Conservation (phyloP, 352 stramenopile species). For the Aphanomyces invadans region DNA sequence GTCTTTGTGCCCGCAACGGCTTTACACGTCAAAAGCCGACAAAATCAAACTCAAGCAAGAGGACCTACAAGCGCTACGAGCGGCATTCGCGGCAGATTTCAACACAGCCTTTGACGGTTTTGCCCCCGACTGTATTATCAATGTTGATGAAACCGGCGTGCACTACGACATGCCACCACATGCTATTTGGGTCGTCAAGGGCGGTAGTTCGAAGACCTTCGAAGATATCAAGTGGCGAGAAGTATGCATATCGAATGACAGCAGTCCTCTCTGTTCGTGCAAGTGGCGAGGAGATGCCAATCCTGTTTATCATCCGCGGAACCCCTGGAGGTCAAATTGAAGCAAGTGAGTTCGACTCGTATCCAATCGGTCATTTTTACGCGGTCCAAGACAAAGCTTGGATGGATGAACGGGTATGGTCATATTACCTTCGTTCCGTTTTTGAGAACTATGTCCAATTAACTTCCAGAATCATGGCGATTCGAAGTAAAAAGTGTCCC, state of each 20-base stretch:
- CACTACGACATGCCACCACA: slow-evolving; percentile 22
- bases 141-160: slow-evolving; percentile 26
- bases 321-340: slow-evolving; percentile 26
- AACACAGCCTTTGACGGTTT: not conserved
- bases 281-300: slow-evolving; percentile 26
- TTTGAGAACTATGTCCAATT: no score
- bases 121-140: not conserved
- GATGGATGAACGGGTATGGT: no score
- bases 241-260: slow-evolving; percentile 25
- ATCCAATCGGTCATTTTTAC: slow-evolving; percentile 23
- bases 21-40: not conserved
- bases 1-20: not conserved
- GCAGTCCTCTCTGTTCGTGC: slow-evolving; percentile 25
- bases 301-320: slow-evolving; percentile 26
- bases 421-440: no score
- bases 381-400: slow-evolving; percentile 28
- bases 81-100: not conserved
- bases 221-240: slow-evolving; percentile 5
- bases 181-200: slow-evolving; percentile 13
- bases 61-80: not conserved
- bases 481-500: no score
- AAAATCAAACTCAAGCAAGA: not conserved
- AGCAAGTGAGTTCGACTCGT: slow-evolving; percentile 12
- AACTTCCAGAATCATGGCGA: no score
- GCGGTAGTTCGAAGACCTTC: no score